Evolutionary conservation across 257 asterid genomes (phyloP).

Genomic region (Solanum bulbocastanum): DNA sequence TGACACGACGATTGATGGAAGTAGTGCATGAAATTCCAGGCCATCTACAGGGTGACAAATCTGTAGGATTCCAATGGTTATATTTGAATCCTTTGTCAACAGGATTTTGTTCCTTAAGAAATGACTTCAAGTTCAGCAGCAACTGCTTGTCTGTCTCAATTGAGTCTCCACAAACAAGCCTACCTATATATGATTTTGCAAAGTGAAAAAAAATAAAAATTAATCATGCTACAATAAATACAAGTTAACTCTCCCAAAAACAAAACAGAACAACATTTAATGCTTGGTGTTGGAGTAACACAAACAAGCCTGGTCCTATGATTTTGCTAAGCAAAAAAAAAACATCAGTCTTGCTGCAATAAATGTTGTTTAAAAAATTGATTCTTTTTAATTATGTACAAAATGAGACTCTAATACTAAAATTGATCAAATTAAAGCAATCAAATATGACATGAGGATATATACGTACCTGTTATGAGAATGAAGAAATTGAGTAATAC

Average conservation of each 20-base stretch:
- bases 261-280: background rate
- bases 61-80: conserved; percentile 34
- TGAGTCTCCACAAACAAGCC: conserved; percentile 50
- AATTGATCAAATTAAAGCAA: background rate
- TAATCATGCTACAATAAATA: background rate
- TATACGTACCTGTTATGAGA: background rate
- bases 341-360: background rate
- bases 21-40: conserved; percentile 47
- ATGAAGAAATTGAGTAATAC: background rate
- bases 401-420: background rate
- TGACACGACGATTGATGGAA: conserved; percentile 43
- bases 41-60: conserved; percentile 68
- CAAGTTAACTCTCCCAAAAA: background rate
- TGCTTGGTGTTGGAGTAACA: background rate
- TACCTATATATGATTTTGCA: conserved; percentile 26
- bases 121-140: conserved; percentile 37
- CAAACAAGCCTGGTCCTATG: background rate
- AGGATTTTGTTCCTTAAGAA: conserved; percentile 40
- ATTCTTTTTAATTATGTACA: background rate
- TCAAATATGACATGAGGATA: background rate
- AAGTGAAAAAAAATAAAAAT: too few relatives aligned
- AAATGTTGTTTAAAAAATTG: background rate
- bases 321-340: background rate
- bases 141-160: conserved; percentile 51
- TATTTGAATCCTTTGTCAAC: conserved; percentile 48